Evolutionary conservation across 2,329 filamentous ascomycete species (phyloP), one percentile per base, ranked within the genome.

Genomic region (Diaporthe sp.): DNA sequence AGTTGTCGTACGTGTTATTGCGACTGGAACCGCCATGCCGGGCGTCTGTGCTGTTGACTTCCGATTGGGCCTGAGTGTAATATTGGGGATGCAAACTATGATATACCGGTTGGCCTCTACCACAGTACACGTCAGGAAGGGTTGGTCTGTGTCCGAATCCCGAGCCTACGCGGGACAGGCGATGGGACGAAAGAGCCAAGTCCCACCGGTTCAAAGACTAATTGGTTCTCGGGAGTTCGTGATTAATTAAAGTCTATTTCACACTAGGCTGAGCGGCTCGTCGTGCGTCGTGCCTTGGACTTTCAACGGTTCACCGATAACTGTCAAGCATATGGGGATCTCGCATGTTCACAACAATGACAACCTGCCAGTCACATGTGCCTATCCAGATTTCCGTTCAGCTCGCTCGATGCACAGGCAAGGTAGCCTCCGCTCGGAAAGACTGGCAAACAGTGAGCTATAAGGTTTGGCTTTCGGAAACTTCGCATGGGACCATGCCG

Each of bases 381-480:
- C n/a, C 65, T 4, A 22, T 6, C 34, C 17, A 28, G 49, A 42
- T 55, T 55, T 42, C 34, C n/a, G 1, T 42, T 42, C 9, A 31
- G 20, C 25, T 15, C 65, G 15, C 22, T 12, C 13, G 49, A 39
- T 25, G 17, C 10, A 20, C 31, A 55, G 15, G 34, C 7, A 22
- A 28, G 34, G 17, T 70, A 42, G n/a, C 37, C 10, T 70, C 2
- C 12, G 13, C 34, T 70, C n/a, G 49, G 34, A 49, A 70, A 5
- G 47, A 65, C 42, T 42, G n/a, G 65, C 22, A 39, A 28, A 31
- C 17, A n/a, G 22, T 42, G 7, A 7, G 17, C 1, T 55, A n/a
- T 70, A 55, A 28, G 15, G 47, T 70, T 70, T 70, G 15, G 49
- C 65, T 70, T 70, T 70, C 65, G 49, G 49, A 70, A 70, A 70